Base-by-base conservation (phyloP, 495 filamentous ascomycete genomes). In the Lindgomyces ingoldianus region DNA sequence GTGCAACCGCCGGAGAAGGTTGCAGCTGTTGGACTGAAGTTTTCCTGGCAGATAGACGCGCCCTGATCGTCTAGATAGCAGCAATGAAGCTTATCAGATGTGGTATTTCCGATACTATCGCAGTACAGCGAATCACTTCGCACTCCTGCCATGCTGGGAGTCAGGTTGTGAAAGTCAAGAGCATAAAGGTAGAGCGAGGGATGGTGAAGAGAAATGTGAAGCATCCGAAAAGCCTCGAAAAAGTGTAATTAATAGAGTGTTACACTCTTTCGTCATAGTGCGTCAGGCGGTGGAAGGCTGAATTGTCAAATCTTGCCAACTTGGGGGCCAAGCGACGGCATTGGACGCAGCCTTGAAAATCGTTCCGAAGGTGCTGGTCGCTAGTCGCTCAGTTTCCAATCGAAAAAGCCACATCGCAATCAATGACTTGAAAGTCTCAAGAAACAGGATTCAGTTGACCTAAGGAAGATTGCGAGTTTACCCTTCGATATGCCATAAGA, bases 1-100 rank as follows among this genome's bases (percentile, higher is more conserved):
- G n/a, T 8, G 29, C 61, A 64, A 4, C 60, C 60, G 21, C 36
- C 25, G 19, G 9, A 12, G 50, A 62, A 62, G 11, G 60, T 62
- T 3, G 18, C 16, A 1, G 18, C 39, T 12, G 47, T 27, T 3
- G 39, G 21, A 24, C 21, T 26, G 60, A 62, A 62, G 25, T 53
- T 52, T 11, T 29, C 45, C 26, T 42, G 46, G 21, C 58, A 61
- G 18, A 44, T 21, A 11, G 46, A 22, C 16, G 58, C n/a, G 21
- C 3, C 26, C 24, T 51, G 58, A 47, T 51, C 22, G 29, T 30
- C 14, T 10, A 30, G 21, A n/a, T 47, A 29, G 33, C 58, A 61
- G 48, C 58, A 61, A 11, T 39, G 42, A 14, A 61, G 58, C 4
- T 22, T n/a, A 11, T 11, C n/a, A 12, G 29, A 21, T 3, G 30